Evolutionary conservation across 371 early-diverging fungal species (phyloP).

Genomic region (Apophysomyces elegans): DNA sequence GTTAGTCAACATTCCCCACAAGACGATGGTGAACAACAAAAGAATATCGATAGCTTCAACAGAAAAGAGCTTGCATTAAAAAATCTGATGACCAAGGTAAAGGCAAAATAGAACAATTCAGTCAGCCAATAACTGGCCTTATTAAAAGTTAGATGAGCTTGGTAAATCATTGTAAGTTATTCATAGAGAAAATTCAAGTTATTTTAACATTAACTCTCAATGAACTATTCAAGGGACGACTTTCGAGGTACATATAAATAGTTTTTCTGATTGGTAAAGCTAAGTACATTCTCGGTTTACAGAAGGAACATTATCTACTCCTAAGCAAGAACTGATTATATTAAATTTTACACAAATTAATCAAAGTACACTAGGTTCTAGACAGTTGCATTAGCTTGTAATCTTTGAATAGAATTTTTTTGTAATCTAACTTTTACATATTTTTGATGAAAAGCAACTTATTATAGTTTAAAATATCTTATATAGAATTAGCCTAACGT

Average conservation of each 20-base stretch:
- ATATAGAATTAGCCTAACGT: too few species aligned
- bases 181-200: neutral
- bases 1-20: neutral
- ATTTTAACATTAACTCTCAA: neutral
- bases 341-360: neutral
- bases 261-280: neutral
- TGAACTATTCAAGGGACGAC: neutral
- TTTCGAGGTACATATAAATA: neutral
- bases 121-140: slow-evolving; percentile 7
- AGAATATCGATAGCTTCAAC: slow-evolving; percentile 48
- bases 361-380: neutral
- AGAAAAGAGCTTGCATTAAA: slow-evolving; percentile 67
- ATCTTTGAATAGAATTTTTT: too few species aligned
- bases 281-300: neutral
- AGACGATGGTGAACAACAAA: neutral
- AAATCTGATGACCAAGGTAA: slow-evolving; percentile 28
- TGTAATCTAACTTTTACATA: too few species aligned
- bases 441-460: too few species aligned
- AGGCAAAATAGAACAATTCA: slow-evolving; percentile 21
- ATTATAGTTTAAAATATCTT: too few species aligned
- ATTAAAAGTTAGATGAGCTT: neutral
- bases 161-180: slow-evolving; percentile 5
- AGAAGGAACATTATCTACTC: neutral
- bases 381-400: neutral
- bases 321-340: neutral